phyloP scores from a whole-genome alignment of 2,329 filamentous ascomycete genomes.

The Alternaria sp. region DNA sequence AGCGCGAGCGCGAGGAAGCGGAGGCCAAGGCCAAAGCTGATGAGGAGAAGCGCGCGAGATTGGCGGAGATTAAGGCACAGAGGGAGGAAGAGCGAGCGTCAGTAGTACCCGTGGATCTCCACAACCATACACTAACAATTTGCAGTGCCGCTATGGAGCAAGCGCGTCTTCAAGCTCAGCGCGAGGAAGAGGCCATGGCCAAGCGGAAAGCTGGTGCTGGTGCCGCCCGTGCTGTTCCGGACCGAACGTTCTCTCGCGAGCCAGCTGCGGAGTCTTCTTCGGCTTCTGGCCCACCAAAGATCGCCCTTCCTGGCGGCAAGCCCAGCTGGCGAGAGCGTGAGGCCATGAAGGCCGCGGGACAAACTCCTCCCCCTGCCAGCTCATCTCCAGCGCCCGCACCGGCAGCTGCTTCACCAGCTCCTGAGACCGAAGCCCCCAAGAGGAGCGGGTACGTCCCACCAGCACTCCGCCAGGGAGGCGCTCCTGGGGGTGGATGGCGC shows the following conservation, averaged over 20 bases:
- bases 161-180: constrained; percentile 72
- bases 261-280: constrained; percentile 45
- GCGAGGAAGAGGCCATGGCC: constrained; percentile 87
- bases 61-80: constrained; percentile 72
- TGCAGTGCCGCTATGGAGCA: constrained; percentile 67
- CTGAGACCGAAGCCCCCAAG: constrained; percentile 46
- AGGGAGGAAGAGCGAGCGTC: constrained; percentile 66
- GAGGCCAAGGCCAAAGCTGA: constrained; percentile 82
- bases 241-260: constrained; percentile 41
- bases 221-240: constrained; percentile 32
- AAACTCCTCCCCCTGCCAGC: constrained; percentile 35
- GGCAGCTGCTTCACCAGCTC: constrained; percentile 38
- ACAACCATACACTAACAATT: constrained; percentile 43
- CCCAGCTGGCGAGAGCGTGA: constrained; percentile 78
- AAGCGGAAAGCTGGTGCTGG: constrained; percentile 60
- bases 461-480: constrained; percentile 48
- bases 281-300: constrained; percentile 63
- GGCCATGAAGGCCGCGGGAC: constrained; percentile 54
- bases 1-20: constrained; percentile 79
- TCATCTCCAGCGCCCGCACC: constrained; percentile 44
- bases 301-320: constrained; percentile 67
- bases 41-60: constrained; percentile 76
- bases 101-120: constrained; percentile 36
- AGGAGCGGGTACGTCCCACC: constrained; percentile 56
- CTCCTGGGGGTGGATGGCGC: constrained; percentile 45